Evolutionary conservation across 495 filamentous ascomycete species (phyloP).

Genomic region (Tuber umbilicatum): DNA sequence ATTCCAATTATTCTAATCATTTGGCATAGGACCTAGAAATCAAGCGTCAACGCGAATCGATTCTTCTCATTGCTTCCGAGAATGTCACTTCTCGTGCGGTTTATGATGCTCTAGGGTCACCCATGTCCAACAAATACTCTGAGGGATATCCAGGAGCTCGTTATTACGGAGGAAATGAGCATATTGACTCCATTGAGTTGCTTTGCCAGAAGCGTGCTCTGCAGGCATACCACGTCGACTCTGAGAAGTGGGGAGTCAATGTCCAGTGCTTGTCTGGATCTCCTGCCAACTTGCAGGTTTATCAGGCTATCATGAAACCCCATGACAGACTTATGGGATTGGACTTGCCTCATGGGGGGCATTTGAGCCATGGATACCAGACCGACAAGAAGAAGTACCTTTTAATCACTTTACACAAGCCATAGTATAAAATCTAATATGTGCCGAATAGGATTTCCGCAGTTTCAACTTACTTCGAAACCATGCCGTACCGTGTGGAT

Average conservation of each 20-base stretch:
- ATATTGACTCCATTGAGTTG: constrained; percentile 93
- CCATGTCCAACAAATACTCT: constrained; percentile 98
- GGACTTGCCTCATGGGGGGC: constrained; percentile 94
- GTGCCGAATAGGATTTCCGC: constrained; percentile 64
- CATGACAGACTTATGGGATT: constrained; percentile 96
- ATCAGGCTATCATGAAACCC: constrained; percentile 96
- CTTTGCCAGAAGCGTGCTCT: constrained; percentile 95
- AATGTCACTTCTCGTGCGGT: constrained; percentile 85
- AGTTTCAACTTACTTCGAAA: constrained; percentile 91
- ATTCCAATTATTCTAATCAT: constrained; percentile 26
- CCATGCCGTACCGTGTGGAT: constrained; percentile 85
- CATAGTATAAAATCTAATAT: constrained; percentile 22
- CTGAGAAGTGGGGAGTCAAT: constrained; percentile 95
- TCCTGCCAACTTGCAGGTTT: constrained; percentile 96
- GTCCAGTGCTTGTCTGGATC: constrained; percentile 89
- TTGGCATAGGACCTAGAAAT: constrained; percentile 75
- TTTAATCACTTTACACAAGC: constrained; percentile 40
- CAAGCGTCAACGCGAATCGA: constrained; percentile 93
- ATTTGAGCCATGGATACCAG: constrained; percentile 98
- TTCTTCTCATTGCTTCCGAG: constrained; percentile 94
- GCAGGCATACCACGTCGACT: constrained; percentile 79
- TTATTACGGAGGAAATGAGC: constrained; percentile 99
- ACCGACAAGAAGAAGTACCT: constrained; percentile 79
- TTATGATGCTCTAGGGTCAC: constrained; percentile 80
- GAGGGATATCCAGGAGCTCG: constrained; percentile 97